Base-by-base conservation (phyloP, 192 early-diverging fungal genomes). In the Coemansia erecta region DNA sequence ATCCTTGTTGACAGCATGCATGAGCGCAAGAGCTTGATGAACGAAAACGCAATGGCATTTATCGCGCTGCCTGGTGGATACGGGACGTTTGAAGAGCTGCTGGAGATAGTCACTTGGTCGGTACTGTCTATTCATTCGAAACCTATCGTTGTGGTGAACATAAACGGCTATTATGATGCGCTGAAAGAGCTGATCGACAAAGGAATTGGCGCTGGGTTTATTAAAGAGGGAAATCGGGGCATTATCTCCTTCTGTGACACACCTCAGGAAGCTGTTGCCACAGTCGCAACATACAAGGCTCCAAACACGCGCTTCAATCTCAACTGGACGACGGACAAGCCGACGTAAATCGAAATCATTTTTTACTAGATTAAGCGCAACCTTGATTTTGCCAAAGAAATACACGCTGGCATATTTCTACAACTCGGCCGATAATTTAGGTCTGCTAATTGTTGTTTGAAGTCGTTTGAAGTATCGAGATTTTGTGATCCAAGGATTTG, bases 71-170 rank as follows among this genome's bases (percentile, higher is more conserved):
- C 94, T 0, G 94, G 94, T 18, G 94, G 94, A 5, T 88, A 81
- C 60, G 91, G 91, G 18, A 96, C 94, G 0, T 78, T 94, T 66
- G 92, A 96, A 63, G 94, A 96, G 67, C 72, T 94, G 46, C 68
- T 94, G 4, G 93, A 95, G 73, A 81, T 87, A 19, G 83, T 83
- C 24, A 92, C 91, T 4, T 91, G 90, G 89, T 84, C 84, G 23
- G 85, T 91, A 58, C 71, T 94, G 28, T 82, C 80, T 35, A 92
- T 94, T 54, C 91, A 93, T 68, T 48, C 66, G 47, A 94, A 94
- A 66, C 94, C 92, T 11, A 82, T 96, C 26, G 75, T 89, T 44
- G 62, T 90, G 15, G 68, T 96, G 28, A 91, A 94, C 68, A 87
- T 83, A 42, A 82, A 85, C 35, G 89, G 87, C 15, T 96, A 84